Evolutionary conservation across 441 rosid genomes (phyloP), one percentile per base, ranked within the genome.

Genomic region (Corymbia citriodora): DNA sequence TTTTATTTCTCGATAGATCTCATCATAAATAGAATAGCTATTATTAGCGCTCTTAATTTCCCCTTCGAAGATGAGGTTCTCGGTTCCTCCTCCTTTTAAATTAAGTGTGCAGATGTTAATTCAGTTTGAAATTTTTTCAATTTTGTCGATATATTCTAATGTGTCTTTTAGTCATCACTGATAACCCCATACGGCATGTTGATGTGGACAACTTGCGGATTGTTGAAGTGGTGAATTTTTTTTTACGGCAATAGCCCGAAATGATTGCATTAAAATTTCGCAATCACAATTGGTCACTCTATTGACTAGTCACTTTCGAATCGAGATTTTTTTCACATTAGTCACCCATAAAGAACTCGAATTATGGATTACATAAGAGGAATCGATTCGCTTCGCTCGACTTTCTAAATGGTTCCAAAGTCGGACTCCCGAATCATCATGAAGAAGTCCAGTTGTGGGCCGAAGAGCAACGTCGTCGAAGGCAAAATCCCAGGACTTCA

Each of bases 91-190:
- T 40, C 45, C 45, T 40, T 40, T 40, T 40, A 40, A 40, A 40
- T 40, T 40, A 40, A 40, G 5, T 6, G 5, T 40, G 45, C 45
- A 6, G 45, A 40, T 25, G 10, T 59, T n/a, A 25, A 25, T 59
- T 59, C 5, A 25, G 0, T 0, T n/a, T 59, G 4, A 55, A 10
- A 0, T 2, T 5, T 5, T 61, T 61, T 29, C 2, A 0, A 29
- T 3, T 63, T 29, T 63, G 33, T 17, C n/a, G 7, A 29, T 6
- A 2, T 63, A 63, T 33, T 33, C 29, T 1, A 17, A 63, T 4
- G 2, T 63, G 33, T 29, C 4, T 5, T 63, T 15, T 0, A 1
- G 1, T 23, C 2, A 1, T 27, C 68, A 1, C 11, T 6, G 61
- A 4, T 55, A 2, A 21, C 19, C 61, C 5, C 21, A 63, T 12